Conservation (phyloP, 495 filamentous ascomycete species). For the Penicillium arizonense region DNA sequence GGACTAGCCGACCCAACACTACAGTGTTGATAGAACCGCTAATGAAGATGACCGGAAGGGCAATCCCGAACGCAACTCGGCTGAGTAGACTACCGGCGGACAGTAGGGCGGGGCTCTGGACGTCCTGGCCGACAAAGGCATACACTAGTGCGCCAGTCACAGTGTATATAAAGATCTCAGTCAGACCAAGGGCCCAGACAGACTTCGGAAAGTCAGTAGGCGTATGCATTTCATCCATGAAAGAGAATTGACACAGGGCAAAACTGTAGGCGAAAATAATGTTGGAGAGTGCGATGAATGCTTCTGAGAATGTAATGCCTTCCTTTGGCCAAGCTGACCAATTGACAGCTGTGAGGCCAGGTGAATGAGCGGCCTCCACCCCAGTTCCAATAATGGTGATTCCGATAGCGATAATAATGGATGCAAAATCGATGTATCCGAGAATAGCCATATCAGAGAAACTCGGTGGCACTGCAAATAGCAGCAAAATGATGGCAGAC, state of each 20-base stretch:
- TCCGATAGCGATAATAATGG: slow-evolving; percentile 63
- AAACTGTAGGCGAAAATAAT: slow-evolving; percentile 67
- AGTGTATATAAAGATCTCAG: slow-evolving; percentile 68
- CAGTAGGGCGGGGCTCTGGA: slow-evolving; percentile 66
- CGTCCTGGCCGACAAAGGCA: slow-evolving; percentile 62
- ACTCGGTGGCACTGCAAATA: slow-evolving; percentile 59
- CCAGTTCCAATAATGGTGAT: slow-evolving; percentile 68
- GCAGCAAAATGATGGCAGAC: slow-evolving; percentile 58
- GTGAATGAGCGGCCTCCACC: slow-evolving; percentile 35
- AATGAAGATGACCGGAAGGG: slow-evolving; percentile 70
- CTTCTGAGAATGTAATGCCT: slow-evolving; percentile 31
- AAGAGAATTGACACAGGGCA: slow-evolving; percentile 66
- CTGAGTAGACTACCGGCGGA: slow-evolving; percentile 57
- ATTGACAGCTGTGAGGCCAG: slow-evolving; percentile 31
- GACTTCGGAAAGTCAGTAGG: slow-evolving; percentile 62
- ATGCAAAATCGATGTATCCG: slow-evolving; percentile 60
- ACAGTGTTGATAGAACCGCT: slow-evolving; percentile 63
- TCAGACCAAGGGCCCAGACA: slow-evolving; percentile 56
- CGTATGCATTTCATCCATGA: slow-evolving; percentile 74
- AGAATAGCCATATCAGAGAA: slow-evolving; percentile 57
- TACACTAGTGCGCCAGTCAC: slow-evolving; percentile 68
- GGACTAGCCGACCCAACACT: slow-evolving; percentile 59
- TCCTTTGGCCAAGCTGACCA: slow-evolving; percentile 41
- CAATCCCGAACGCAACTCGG: slow-evolving; percentile 71
- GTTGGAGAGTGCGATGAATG: slow-evolving; percentile 64